Percentiles rank a stretch among this genome's conserved stretches.
phyloP scores from a whole-genome alignment of 106 monocot species.

The Amphibolis antarctica region DNA sequence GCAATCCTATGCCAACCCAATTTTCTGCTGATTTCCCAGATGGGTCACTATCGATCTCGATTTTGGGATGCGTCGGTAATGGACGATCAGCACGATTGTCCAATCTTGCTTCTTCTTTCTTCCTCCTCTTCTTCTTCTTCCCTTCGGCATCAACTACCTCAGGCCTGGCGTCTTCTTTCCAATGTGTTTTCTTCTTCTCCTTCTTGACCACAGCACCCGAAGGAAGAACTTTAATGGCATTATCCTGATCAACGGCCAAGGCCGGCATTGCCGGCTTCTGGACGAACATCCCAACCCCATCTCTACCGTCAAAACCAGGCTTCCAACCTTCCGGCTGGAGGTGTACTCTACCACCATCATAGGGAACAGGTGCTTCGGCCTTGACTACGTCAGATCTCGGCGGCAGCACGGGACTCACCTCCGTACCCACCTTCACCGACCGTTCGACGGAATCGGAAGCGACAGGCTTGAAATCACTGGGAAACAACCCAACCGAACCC shows the following conservation, averaged over 20 bases:
- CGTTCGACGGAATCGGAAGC: no score
- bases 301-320: not conserved
- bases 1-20: not conserved
- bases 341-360: not conserved
- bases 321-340: not conserved
- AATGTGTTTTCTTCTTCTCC: slow-evolving; percentile 1
- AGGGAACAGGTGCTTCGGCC: not conserved
- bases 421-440: not conserved
- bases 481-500: not conserved
- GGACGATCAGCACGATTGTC: slow-evolving; percentile 1
- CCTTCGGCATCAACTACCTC: not conserved
- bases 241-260: not conserved
- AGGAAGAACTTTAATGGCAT: not conserved
- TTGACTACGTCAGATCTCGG: not conserved
- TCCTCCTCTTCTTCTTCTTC: slow-evolving; percentile 12
- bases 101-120: slow-evolving; percentile 10
- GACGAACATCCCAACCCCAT: not conserved
- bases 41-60: not conserved
- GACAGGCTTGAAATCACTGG: not conserved
- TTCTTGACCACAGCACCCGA: slow-evolving; percentile 2
- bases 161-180: not conserved
- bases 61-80: not conserved
- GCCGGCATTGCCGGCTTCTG: not conserved
- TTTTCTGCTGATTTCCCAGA: no score
- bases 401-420: not conserved